Base-by-base conservation (phyloP, 2,329 filamentous ascomycete genomes). In the Tolypocladium pustulatum region DNA sequence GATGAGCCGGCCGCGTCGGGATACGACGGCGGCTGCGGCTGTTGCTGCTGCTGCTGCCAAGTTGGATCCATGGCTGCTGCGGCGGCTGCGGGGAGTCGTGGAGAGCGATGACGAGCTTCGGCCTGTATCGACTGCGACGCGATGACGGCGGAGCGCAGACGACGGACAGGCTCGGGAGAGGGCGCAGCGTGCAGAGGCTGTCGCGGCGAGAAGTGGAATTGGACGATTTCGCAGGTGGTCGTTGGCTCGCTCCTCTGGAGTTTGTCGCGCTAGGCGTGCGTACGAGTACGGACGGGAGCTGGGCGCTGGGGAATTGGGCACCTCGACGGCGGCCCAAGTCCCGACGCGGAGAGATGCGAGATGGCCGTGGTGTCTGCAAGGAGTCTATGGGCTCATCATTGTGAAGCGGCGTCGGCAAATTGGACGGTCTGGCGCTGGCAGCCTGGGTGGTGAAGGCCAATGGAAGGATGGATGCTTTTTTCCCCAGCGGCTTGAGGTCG, bases 1-100 rank as follows among this genome's bases (percentile, higher is more conserved):
- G 85, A 79, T 71, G 81, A 80, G 69, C 79, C 80, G 68, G 81
- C 73, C 71, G 85, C 77, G 73, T 89, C 86, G 71, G 81, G 76
- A 74, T 89, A 90, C 63, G 81, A 73, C 76, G 86, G 83, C 76
- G 86, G 83, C 86, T 27, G 43, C 41, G 9, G 43, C 43, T 46
- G 43, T 22, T 49, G 43, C 27, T 51, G 46, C 7, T 46, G 43
- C 76, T 86, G 83, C 76, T 86, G 83, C 86, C 85, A 89, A 66
- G 87, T 71, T 58, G 73, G 73, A 71, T 81, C 79, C 79, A 81
- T 81, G 68, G 70, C 68, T 69, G 67, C 65, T 69, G 67, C 65
- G 61, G 62, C 59, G 61, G 57, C 55, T 59, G 59, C 52, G 60
- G 58, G 57, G 55, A 54, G 62, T 58, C 59, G 43, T 54, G 51